Evolutionary conservation across 2,329 filamentous ascomycete species (phyloP), one percentile per base, ranked within the genome.

Genomic region (Epichloe sp.): DNA sequence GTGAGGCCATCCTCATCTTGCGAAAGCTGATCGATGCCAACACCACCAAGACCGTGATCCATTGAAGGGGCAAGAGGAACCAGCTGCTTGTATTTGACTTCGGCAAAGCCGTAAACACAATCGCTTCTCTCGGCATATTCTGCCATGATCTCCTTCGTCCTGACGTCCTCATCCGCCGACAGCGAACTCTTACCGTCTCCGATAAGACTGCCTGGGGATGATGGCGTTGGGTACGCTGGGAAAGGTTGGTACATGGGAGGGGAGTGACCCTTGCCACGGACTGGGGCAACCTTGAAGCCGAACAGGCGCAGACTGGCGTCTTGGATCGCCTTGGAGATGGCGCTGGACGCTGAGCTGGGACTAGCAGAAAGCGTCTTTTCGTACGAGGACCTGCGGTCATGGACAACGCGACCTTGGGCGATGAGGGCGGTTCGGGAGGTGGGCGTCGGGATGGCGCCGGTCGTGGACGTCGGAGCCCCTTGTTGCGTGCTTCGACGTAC

Each of bases 61-160:
- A 78, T 79, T 0, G 86, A 91, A 1, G 91, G 93, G 1, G 88
- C 82, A 44, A 93, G 72, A 3, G 93, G 93, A 47, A 96, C 80
- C n/a, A 98, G 77, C 67, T 98, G 93, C 67, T 94, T 93, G 69
- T 94, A 96, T 68, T 98, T 98, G 63, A 98, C 91, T 69, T 98
- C 91, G 5, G 93, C 93, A 67, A 98, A 97, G 3, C 91, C 90
- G 65, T 90, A 98, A 3, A 98, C 90, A 44, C 96, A 93, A 65
- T 98, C 90, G 63, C 90, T 96, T 40, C 90, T 79, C 35, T 89
- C 93, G 2, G 93, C 93, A 56, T 88, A 85, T 59, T 97, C 90
- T 65, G 98, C 91, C 52, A 97, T 89, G 44, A 80, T 78, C 61
- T 89, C 85, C 2, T 91, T 82, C 41, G 86, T 82, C 56, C 79